Base-by-base conservation (phyloP, 305 asterid genomes). In the Fraxinus floribunda region DNA sequence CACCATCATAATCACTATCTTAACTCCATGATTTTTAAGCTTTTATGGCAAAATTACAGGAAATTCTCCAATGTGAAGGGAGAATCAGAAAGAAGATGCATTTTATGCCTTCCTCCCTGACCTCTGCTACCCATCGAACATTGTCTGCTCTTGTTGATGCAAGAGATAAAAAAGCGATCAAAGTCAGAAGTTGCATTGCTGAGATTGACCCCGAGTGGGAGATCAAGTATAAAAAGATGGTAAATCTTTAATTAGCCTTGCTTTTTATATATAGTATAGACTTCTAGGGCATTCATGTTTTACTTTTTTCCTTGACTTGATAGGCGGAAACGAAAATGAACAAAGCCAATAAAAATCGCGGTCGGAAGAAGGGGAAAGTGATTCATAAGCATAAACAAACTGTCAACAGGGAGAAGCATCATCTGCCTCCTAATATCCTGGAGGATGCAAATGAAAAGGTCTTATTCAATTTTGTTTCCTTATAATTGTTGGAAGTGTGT, bases 161-260 rank as follows among this genome's bases (percentile, higher is more conserved):
- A 75, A 90, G 92, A 79, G 88, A 90, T 85, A 86, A 89, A 86
- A 92, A 88, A 82, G 89, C 81, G 46, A 87, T 76, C 81, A 92
- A 89, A 84, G 91, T 92, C 44, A 84, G 83, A 84, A 85, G 87
- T 75, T 89, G 90, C 81, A 78, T 85, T 79, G 78, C 95, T 76
- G 93, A 90, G 66, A 80, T 89, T 74, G 95, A 92, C 85, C 94
- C 94, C 32, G 94, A 92, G 89, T 79, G 89, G 79, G 90, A 86
- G 87, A 86, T 87, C 73, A 89, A 90, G 81, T 88, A 88, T 82
- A 87, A 85, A 36, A 89, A 87, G 84, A 87, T 83, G 91, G 94
- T 90, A 84, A 73, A 7, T 22, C 39, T 52, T 72, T 34, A 72
- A 75, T 34, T 60, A 10, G 55, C 44, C 35, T 38, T 11, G 5